phyloP scores from a whole-genome alignment of 2,329 filamentous ascomycete genomes.

The Cladophialophora yegresii region DNA sequence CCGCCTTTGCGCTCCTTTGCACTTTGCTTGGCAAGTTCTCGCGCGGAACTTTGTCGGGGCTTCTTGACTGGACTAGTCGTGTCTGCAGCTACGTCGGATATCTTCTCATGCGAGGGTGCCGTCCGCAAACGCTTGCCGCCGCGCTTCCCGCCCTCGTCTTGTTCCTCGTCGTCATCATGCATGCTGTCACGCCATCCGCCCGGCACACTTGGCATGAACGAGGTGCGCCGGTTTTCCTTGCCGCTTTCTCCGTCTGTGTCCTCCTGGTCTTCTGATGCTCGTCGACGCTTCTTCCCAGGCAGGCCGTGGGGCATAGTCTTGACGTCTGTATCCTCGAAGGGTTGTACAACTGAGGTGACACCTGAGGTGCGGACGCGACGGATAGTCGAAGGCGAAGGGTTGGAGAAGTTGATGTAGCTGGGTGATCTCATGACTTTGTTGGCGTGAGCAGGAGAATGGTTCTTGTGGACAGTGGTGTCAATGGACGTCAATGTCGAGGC shows the following conservation, averaged over 20 bases:
- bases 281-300: slow-evolving; percentile 41
- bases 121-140: slow-evolving; percentile 29
- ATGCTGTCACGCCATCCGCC: slow-evolving; percentile 33
- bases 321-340: slow-evolving; percentile 35
- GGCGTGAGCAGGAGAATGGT: slow-evolving; percentile 24
- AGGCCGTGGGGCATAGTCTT: slow-evolving; percentile 37
- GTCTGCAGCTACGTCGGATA: slow-evolving; percentile 2
- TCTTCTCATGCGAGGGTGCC: slow-evolving; percentile 27
- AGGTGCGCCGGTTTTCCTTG: slow-evolving; percentile 34
- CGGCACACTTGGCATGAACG: slow-evolving; percentile 31
- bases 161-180: slow-evolving; percentile 15
- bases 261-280: slow-evolving; percentile 35
- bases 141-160: slow-evolving; percentile 36
- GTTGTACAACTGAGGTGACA: slow-evolving; percentile 29
- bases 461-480: slow-evolving; percentile 32
- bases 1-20: slow-evolving; percentile 34
- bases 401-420: slow-evolving; percentile 43
- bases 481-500: slow-evolving; percentile 30
- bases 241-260: slow-evolving; percentile 20
- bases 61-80: slow-evolving; percentile 20
- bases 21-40: slow-evolving; percentile 33
- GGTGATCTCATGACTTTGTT: slow-evolving; percentile 32
- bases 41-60: slow-evolving; percentile 29
- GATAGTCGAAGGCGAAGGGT: slow-evolving; percentile 42
- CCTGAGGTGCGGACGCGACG: slow-evolving; percentile 46